Percentiles rank a stretch among this genome's conserved stretches.
These are phyloP conservation scores for Pythium utonaiense DNA, from an alignment of 352 stramenopile species.

Conservation along the genomic window DNA sequence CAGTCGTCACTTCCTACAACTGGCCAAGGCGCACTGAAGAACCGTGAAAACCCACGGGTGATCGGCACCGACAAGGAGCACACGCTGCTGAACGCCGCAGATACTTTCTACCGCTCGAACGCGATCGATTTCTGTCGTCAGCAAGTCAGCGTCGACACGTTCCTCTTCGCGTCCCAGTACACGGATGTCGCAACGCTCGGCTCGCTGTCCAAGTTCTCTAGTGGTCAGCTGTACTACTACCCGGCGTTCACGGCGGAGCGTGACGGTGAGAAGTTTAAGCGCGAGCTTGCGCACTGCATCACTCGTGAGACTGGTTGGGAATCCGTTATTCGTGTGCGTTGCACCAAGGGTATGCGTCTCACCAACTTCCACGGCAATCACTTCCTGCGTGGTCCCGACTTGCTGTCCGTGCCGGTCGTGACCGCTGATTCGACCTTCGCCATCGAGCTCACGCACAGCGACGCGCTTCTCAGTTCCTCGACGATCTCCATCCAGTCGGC, in stretches of 20 bases:
- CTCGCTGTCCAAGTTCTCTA: constrained; percentile 94
- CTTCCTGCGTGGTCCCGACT: constrained; percentile 95
- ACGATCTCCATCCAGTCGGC: constrained; percentile 96
- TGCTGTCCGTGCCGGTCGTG: constrained; percentile 96
- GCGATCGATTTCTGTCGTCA: constrained; percentile 97
- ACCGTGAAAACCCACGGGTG: constrained; percentile 79
- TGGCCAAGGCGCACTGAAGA: constrained; percentile 72
- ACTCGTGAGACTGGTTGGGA: constrained; percentile 94
- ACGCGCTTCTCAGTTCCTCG: constrained; percentile 90
- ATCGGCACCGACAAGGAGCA: constrained; percentile 89
- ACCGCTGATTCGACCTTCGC: constrained; percentile 95
- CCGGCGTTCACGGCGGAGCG: constrained; percentile 88
- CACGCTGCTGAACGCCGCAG: constrained; percentile 85
- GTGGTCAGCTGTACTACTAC: constrained; percentile 97
- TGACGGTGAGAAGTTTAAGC: constrained; percentile 93
- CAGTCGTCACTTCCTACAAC: constrained; percentile 79
- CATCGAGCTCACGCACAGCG: constrained; percentile 97
- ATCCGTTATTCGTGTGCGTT: constrained; percentile 96
- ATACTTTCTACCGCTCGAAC: constrained; percentile 90
- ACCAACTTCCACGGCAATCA: constrained; percentile 99
- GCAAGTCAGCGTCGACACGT: constrained; percentile 99
- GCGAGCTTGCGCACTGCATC: constrained; percentile 91
- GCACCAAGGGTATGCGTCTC: constrained; percentile 96
- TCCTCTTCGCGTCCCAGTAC: constrained; percentile 95
- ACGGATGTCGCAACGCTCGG: constrained; percentile 95